Conservation (phyloP, 1,284 basidiomycete species). For the Microstroma glucosiphilum region DNA sequence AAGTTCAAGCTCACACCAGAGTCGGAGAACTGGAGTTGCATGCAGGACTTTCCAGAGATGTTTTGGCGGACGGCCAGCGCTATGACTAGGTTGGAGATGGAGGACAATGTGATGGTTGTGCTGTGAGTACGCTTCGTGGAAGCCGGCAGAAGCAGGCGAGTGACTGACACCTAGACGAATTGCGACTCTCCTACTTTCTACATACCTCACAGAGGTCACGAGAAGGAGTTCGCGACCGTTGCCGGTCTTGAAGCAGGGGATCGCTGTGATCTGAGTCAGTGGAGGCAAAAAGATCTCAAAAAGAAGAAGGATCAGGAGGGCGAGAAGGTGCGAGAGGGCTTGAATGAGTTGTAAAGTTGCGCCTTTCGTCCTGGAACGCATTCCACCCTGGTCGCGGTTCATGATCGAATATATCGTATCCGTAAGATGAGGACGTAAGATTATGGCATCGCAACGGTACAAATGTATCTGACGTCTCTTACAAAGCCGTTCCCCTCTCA, state of each 20-base stretch:
- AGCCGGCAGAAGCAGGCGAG: neutral
- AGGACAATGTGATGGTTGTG: conserved; percentile 19
- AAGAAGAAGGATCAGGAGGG: conserved; percentile 13
- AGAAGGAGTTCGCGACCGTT: conserved; percentile 13
- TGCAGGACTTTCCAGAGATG: conserved; percentile 18
- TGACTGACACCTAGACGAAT: neutral
- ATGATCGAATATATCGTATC: no score
- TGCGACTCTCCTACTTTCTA: no score
- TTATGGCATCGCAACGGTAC: neutral
- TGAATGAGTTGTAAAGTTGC: conserved; percentile 60
- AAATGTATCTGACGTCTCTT: conserved; percentile 8
- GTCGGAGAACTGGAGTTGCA: conserved; percentile 11
- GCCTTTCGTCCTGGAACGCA: conserved; percentile 61
- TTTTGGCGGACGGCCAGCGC: conserved; percentile 13
- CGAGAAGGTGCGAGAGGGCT: neutral
- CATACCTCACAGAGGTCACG: conserved; percentile 11
- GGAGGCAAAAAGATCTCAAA: conserved; percentile 10
- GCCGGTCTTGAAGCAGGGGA: conserved; percentile 11
- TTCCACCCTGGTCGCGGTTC: no score
- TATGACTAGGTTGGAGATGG: conserved; percentile 14
- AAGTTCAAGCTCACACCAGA: conserved; percentile 14
- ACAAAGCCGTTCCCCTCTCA: conserved; percentile 25
- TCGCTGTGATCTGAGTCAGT: conserved; percentile 11
- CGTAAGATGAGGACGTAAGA: no score
- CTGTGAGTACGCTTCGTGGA: conserved; percentile 6